Evolutionary conservation across 768 basidiomycete genomes (phyloP).

Genomic region (Fibroporia radiculosa): DNA sequence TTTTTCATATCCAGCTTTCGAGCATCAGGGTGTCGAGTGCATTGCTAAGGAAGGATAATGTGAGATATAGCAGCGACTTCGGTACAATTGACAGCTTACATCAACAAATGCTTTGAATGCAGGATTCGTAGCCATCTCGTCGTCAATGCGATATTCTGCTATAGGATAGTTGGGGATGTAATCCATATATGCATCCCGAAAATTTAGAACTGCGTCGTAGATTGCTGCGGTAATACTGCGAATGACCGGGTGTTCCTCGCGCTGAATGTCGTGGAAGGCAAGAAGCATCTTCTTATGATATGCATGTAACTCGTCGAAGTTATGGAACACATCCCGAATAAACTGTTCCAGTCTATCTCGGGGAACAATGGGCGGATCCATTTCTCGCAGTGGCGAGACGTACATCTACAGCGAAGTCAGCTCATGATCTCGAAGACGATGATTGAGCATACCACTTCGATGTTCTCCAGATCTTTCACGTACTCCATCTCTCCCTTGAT

Average conservation of each 20-base stretch:
- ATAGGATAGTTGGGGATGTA: slow-evolving; percentile 93
- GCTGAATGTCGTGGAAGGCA: slow-evolving; percentile 77
- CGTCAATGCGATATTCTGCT: slow-evolving; percentile 79
- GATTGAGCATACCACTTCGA: slow-evolving; percentile 51
- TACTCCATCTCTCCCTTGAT: slow-evolving; percentile 96
- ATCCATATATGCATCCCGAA: slow-evolving; percentile 87
- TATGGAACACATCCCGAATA: slow-evolving; percentile 85
- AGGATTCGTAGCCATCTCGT: slow-evolving; percentile 77
- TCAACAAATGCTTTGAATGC: slow-evolving; percentile 80
- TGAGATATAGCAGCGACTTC: not conserved
- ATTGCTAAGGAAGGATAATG: slow-evolving; percentile 27
- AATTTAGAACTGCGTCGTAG: slow-evolving; percentile 85
- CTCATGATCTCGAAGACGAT: not conserved
- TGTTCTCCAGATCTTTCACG: slow-evolving; percentile 84
- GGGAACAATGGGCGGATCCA: slow-evolving; percentile 73
- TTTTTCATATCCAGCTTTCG: slow-evolving; percentile 86
- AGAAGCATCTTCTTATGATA: slow-evolving; percentile 76
- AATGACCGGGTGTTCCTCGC: slow-evolving; percentile 79
- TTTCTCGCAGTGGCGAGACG: slow-evolving; percentile 61
- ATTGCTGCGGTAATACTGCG: slow-evolving; percentile 76
- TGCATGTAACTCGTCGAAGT: slow-evolving; percentile 65
- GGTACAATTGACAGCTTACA: slow-evolving; percentile 34
- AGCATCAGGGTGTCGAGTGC: slow-evolving; percentile 61
- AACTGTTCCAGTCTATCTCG: slow-evolving; percentile 66
- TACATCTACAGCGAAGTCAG: slow-evolving; percentile 53